Percentiles rank a stretch among this genome's conserved stretches.
phyloP scores from a whole-genome alignment of 2,329 filamentous ascomycete genomes.

The Sclerotiophoma versabilis region DNA sequence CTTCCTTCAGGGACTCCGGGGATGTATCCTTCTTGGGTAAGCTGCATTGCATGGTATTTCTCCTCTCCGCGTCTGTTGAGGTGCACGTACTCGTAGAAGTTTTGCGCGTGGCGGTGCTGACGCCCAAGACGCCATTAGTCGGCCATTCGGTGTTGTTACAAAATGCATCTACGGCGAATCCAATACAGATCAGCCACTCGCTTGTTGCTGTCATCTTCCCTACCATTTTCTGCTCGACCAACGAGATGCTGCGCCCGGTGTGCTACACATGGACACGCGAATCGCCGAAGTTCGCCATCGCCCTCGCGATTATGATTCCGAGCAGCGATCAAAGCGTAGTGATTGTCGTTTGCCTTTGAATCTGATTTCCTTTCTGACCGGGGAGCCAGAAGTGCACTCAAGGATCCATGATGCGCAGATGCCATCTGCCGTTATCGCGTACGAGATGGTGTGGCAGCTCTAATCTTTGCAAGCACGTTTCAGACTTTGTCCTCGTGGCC shows the following conservation, averaged over 20 bases:
- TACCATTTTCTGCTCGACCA: conserved; percentile 14
- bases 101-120: conserved; percentile 1
- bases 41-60: conserved; percentile 10
- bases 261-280: conserved; percentile 1
- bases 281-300: conserved; percentile 10
- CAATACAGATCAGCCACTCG: conserved; percentile 14
- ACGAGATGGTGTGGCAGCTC: conserved; percentile 13
- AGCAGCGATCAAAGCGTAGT: background rate
- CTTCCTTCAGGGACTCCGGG: conserved; percentile 3
- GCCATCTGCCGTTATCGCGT: conserved; percentile 6
- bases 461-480: conserved; percentile 32
- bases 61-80: conserved; percentile 13
- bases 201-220: conserved; percentile 6
- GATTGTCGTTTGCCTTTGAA: background rate
- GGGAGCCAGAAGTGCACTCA: conserved; percentile 26
- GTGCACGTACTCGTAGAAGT: conserved; percentile 1
- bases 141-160: conserved; percentile 20
- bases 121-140: conserved; percentile 14
- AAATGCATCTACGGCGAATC: conserved; percentile 8
- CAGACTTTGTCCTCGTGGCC: conserved; percentile 23
- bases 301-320: conserved; percentile 13
- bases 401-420: conserved; percentile 22
- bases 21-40: conserved; percentile 4
- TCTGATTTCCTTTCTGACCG: conserved; percentile 16
- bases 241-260: conserved; percentile 1